Base-by-base conservation (phyloP, 169 alveolate species). In the Eimeria tenella region DNA sequence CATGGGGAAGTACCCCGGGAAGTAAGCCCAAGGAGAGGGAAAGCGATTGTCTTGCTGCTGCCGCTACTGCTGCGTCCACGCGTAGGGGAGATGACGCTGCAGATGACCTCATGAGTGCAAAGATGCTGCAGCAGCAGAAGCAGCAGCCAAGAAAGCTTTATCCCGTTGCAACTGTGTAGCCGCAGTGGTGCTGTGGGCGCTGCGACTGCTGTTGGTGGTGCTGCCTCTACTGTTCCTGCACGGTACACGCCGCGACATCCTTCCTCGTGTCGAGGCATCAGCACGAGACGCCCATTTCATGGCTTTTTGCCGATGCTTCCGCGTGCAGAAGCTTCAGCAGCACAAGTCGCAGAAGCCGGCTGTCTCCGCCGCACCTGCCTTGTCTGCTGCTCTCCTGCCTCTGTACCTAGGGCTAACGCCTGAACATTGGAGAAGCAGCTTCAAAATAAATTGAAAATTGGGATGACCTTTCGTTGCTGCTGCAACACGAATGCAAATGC, bases 111-210 rank as follows among this genome's bases (percentile, higher is more conserved):
- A 19, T 65, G 49, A 65, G 23, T 17, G 17, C 21, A 31, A 19
- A 13, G 74, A 21, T 65, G 74, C 74, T 19, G 74, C 70, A 19
- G 19, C 82, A 73, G 82, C 50, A 73, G 82, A 25, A 73, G 55
- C 23, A 73, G 82, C 55, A 42, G 55, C 82, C 23, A 73, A 19
- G 82, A 4, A 9, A 73, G 50, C 58, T 19, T 6, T 31, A 31
- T 65, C 74, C 21, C 21, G 0, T 8, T 5, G 11, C 74, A 65
- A 9, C 31, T 1, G 23, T 10, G 74, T 19, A 13, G 82, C 55
- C 19, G 55, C 82, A 42, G 55, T 73, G 17, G 53, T n/a, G 50
- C 0, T 9, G 82, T 25, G 7, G 82, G 8, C 23, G n/a, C 56
- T 73, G 82, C 82, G 6, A 50, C 53, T 73, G 82, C 58, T 25